A percentile compares a stretch with the other conserved stretches of the same genome.
phyloP scores from a whole-genome alignment of 2,329 filamentous ascomycete genomes.

The Phialocephala subalpina region DNA sequence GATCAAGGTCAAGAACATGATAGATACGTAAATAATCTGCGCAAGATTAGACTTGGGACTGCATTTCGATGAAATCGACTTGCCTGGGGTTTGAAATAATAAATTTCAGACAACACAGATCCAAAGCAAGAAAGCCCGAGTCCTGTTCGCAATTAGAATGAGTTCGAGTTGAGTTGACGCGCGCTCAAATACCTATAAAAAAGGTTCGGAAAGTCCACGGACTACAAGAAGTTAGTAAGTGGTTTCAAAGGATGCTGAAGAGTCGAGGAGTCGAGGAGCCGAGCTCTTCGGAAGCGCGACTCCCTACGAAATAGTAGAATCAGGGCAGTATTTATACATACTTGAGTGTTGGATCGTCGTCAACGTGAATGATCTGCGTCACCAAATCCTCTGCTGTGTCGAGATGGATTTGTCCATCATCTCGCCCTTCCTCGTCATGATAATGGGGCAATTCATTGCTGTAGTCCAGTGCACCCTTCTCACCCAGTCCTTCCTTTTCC shows the following conservation, averaged over 20 bases:
- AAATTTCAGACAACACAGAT: conserved; percentile 51
- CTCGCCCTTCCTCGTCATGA: background rate
- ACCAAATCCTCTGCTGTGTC: conserved; percentile 28
- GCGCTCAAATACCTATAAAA: conserved; percentile 43
- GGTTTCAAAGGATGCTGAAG: too few species aligned
- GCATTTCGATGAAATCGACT: too few species aligned
- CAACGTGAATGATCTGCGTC: conserved; percentile 45
- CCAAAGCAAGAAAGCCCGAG: conserved; percentile 46
- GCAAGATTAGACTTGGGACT: too few species aligned
- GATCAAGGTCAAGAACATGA: conserved; percentile 53
- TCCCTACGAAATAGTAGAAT: too few species aligned
- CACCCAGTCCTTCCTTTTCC: background rate
- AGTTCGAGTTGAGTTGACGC: too few species aligned
- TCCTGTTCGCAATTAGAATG: conserved; percentile 29
- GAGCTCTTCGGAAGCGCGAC: too few species aligned
- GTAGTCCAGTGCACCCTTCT: background rate
- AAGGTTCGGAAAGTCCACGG: conserved; percentile 49
- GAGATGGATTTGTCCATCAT: background rate
- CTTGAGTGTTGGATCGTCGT: conserved; percentile 48
- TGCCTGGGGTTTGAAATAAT: conserved; percentile 52
- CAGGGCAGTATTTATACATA: too few species aligned
- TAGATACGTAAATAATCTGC: conserved; percentile 49
- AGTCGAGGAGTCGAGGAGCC: too few species aligned
- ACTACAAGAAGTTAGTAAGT: too few species aligned
- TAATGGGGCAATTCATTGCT: background rate